Percentiles rank a stretch among this genome's conserved stretches.
Evolutionary conservation across 225 moss, liverwort and hornwort genomes (phyloP).

Genomic region (Marchantia paleacea): DNA sequence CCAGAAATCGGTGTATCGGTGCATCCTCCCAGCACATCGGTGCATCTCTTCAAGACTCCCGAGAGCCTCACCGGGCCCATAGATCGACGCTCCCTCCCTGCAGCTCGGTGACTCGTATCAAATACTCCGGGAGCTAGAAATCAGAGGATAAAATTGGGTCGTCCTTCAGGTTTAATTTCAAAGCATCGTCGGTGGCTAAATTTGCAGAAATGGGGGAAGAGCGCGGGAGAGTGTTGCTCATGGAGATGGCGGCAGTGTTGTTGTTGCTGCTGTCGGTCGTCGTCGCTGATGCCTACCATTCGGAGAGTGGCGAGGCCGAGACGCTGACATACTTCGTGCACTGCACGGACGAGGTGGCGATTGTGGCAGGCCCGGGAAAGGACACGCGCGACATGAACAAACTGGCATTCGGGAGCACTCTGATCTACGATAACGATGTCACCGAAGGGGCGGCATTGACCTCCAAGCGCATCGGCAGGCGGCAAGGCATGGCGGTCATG

Average conservation of each 20-base stretch:
- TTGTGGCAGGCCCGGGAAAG: slow-evolving; percentile 39
- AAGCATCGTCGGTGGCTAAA: not conserved
- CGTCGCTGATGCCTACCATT: not conserved
- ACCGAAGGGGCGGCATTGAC: slow-evolving; percentile 26
- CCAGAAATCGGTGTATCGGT: not conserved
- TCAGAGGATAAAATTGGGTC: not conserved
- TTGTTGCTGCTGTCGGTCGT: not conserved
- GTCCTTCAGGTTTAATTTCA: not conserved
- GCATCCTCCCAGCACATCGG: not conserved
- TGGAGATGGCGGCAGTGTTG: not conserved
- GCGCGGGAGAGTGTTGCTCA: not conserved
- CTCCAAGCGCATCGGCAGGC: slow-evolving; percentile 32
- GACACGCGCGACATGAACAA: slow-evolving; percentile 25
- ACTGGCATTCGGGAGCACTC: slow-evolving; percentile 38
- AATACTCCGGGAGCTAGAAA: not conserved
- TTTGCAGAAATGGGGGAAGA: not conserved
- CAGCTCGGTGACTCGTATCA: not conserved
- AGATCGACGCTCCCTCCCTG: not conserved
- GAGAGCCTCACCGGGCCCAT: not conserved
- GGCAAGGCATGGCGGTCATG: slow-evolving; percentile 37
- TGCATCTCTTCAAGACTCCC: not conserved
- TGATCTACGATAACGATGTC: slow-evolving; percentile 43
- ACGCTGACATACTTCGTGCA: slow-evolving; percentile 38
- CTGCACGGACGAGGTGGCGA: slow-evolving; percentile 38
- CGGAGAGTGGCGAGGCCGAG: slow-evolving; percentile 29